Base-by-base conservation (phyloP, 306 rosid genomes). In the Trichosanthes cucumerina region DNA sequence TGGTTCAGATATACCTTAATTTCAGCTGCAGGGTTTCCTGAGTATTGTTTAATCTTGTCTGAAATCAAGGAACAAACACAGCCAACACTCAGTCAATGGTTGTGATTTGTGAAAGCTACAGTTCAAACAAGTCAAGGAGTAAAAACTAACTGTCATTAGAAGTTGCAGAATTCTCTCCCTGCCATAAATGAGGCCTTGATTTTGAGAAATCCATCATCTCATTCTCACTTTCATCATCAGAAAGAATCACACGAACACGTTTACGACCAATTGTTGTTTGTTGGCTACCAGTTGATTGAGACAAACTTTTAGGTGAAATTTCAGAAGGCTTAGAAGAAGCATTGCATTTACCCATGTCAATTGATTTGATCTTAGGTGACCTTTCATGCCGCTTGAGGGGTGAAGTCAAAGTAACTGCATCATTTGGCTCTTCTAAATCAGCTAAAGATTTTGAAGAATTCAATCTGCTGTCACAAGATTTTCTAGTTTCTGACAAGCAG, bases 141-240 rank as follows among this genome's bases (percentile, higher is more conserved):
- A 44, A 90, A 39, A 85, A 87, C 96, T 19, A 81, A 94, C 97
- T 36, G 70, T 86, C 85, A 85, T 83, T 80, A 82, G 81, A 71
- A 75, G 87, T 82, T 60, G 88, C 80, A 70, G 86, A 85, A 82
- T 83, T 87, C 80, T 88, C 84, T 78, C 79, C 72, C 31, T 62
- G 82, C 74, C 75, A 60, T 38, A 85, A 77, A 52, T 24, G 76
- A 68, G 80, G 64, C 78, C 83, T 82, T 77, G 82, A 77, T 81
- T 86, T 89, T 33, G 87, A 83, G 80, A 70, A 71, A 79, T 85
- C 85, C 79, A 73, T 90, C 86, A 82, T 85, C 33, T 7, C 71
- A 59, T 49, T 71, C 75, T 85, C 92, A 18, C 83, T 87, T 6
- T 92, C 97, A 77, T 91, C 93, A 46, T 93, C 98, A 31, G 98